Evolutionary conservation across 2,329 filamentous ascomycete species (phyloP), one percentile per base, ranked within the genome.

Genomic region (Apiospora saccharicola): DNA sequence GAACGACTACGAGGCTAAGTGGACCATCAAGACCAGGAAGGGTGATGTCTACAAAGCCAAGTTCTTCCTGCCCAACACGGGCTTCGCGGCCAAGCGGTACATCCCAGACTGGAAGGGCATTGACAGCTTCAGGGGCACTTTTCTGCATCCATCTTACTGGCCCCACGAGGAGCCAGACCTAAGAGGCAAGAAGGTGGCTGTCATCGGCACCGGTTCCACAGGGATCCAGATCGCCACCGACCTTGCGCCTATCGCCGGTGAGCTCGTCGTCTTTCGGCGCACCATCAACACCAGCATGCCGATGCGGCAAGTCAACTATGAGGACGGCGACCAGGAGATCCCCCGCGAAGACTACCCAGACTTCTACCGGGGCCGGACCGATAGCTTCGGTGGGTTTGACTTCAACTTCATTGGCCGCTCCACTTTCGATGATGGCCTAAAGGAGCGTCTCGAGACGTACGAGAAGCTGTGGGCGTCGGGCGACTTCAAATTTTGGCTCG

Each of bases 281-380:
- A 92, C 90, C 0, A 90, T 90, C 0, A 93, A 92, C 73, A 83
- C 90, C 4, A 89, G 88, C 0, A 76, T 92, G 0, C 91, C 91
- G 0, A 91, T 92, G 88, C 83, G 85, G 3, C 84, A 86, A 70
- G 68, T 22, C 4, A 81, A 82, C 2, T 53, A 80, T 0, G 79
- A 90, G 24, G 85, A 83, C 0, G 80, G 77, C 22, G 83, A 87
- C 72, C 85, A 89, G 73, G 41, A 37, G 22, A 30, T 70, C 10
- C 34, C 53, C 8, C 87, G 91, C 74, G 81, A 88, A 34, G 76
- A 76, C 53, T 89, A 89, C 70, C 83, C 82, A 0, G 81, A 85
- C 67, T 81, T 92, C 0, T 91, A 89, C 77, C 80, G 81, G 37
- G 79, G 83, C 43, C 86, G 90, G 2, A 83, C 86, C 75, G 86